Conservation (phyloP, 495 filamentous ascomycete genomes). For the Annulohypoxylon maeteangense region DNA sequence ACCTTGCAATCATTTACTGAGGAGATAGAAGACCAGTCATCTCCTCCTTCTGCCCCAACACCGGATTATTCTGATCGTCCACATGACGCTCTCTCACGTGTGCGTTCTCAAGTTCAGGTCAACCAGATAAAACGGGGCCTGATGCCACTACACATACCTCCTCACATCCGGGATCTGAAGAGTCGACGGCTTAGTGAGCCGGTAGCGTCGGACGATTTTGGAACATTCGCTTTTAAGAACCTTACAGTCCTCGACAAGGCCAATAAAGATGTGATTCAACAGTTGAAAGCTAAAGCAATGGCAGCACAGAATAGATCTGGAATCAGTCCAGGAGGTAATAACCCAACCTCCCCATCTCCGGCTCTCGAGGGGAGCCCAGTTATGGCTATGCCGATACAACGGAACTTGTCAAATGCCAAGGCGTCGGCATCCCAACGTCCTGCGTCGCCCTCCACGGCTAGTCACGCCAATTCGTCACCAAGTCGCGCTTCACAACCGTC, state of each 20-base stretch:
- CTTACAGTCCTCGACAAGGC: conserved; percentile 95
- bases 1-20: conserved; percentile 89
- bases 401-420: conserved; percentile 82
- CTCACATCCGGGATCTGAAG: conserved; percentile 90
- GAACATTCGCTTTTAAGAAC: conserved; percentile 96
- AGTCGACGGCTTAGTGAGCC: conserved; percentile 92
- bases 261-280: conserved; percentile 98
- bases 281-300: conserved; percentile 87
- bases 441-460: conserved; percentile 82
- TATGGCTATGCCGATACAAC: conserved; percentile 78
- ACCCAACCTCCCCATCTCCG: conserved; percentile 61
- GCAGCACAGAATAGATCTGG: conserved; percentile 67
- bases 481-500: conserved; percentile 91
- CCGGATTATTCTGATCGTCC: conserved; percentile 86
- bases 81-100: conserved; percentile 92
- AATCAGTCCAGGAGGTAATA: conserved; percentile 56
- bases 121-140: conserved; percentile 82
- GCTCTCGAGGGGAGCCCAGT: conserved; percentile 88
- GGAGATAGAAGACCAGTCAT: conserved; percentile 89
- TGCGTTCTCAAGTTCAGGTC: conserved; percentile 76
- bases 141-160: conserved; percentile 95
- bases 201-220: conserved; percentile 89
- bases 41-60: conserved; percentile 70
- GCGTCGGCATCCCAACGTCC: conserved; percentile 71
- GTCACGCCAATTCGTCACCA: conserved; percentile 85